Conservation (phyloP, 1,284 basidiomycete genomes). For the Ganoderma lucidum region DNA sequence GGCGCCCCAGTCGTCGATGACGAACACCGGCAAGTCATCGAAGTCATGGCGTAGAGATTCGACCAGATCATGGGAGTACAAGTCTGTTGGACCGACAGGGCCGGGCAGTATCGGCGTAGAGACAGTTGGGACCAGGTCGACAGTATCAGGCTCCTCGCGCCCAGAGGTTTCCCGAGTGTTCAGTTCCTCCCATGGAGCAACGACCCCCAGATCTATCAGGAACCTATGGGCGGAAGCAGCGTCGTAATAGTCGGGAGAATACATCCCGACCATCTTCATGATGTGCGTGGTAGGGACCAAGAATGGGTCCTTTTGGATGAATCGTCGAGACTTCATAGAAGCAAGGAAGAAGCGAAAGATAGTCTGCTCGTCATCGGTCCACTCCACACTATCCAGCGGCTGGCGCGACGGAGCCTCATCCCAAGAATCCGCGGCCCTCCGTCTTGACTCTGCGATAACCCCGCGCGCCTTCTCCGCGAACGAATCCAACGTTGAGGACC, state of each 20-base stretch:
- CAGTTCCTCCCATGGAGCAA: conserved; percentile 80
- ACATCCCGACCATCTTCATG: conserved; percentile 63
- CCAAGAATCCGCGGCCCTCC: conserved; percentile 41
- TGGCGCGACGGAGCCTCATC: conserved; percentile 46
- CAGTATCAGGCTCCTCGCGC: not conserved
- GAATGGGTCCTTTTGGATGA: conserved; percentile 74
- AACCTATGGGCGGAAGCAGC: conserved; percentile 44
- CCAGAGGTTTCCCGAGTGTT: conserved; percentile 41
- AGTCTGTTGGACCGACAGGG: conserved; percentile 62
- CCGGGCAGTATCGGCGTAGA: conserved; percentile 16
- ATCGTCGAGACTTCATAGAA: conserved; percentile 66
- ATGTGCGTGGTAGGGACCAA: conserved; percentile 61
- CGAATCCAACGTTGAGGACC: conserved; percentile 51
- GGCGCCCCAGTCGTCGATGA: conserved; percentile 87
- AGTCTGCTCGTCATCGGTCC: conserved; percentile 61
- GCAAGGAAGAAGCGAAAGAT: conserved; percentile 75
- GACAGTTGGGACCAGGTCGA: conserved; percentile 31
- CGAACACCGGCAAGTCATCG: conserved; percentile 82
- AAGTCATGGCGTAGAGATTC: conserved; percentile 87
- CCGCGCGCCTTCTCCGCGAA: conserved; percentile 68
- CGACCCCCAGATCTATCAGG: conserved; percentile 73
- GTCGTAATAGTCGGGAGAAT: conserved; percentile 42
- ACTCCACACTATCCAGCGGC: conserved; percentile 39
- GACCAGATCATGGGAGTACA: conserved; percentile 64
- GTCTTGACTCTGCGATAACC: conserved; percentile 49